Conservation (phyloP, 23 red algal genomes). For the Gracilaria caudata region DNA sequence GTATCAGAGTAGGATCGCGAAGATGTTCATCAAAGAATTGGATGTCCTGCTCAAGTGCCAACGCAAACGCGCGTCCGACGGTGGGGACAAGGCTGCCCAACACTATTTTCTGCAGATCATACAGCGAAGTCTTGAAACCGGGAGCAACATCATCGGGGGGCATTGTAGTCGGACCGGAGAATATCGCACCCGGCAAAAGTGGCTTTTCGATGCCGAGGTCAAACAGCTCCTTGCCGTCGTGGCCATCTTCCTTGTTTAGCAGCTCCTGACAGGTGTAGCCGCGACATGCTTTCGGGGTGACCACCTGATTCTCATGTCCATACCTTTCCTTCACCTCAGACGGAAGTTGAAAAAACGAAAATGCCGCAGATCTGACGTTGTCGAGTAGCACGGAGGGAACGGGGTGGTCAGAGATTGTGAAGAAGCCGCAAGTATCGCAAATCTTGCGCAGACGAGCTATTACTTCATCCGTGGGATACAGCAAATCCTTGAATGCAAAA, state of each 20-base stretch:
- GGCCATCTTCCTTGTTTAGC: background rate
- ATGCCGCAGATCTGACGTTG: background rate
- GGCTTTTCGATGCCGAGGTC: slow-evolving; percentile 16
- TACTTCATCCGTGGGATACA: too few relatives aligned
- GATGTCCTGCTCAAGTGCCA: background rate
- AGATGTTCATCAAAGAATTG: slow-evolving; percentile 16
- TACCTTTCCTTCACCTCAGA: background rate
- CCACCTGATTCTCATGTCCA: slow-evolving; percentile 3
- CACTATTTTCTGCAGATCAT: slow-evolving; percentile 16
- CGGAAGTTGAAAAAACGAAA: background rate
- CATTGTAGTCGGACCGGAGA: slow-evolving; percentile 13
- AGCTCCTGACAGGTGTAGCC: slow-evolving; percentile 15
- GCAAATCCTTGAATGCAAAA: too few relatives aligned
- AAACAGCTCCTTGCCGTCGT: background rate
- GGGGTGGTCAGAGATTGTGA: background rate
- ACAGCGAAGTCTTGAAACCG: background rate
- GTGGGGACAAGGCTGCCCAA: slow-evolving; percentile 5
- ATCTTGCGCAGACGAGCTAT: background rate
- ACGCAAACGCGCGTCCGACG: background rate
- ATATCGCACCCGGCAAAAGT: background rate
- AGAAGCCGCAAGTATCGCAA: slow-evolving; percentile 16
- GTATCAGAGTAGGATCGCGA: slow-evolving; percentile 19
- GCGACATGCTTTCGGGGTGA: background rate
- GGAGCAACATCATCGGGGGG: background rate
- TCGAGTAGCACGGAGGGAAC: background rate